phyloP scores from a whole-genome alignment of 1,284 basidiomycete genomes.

The Ganoderma leucocontextum region DNA sequence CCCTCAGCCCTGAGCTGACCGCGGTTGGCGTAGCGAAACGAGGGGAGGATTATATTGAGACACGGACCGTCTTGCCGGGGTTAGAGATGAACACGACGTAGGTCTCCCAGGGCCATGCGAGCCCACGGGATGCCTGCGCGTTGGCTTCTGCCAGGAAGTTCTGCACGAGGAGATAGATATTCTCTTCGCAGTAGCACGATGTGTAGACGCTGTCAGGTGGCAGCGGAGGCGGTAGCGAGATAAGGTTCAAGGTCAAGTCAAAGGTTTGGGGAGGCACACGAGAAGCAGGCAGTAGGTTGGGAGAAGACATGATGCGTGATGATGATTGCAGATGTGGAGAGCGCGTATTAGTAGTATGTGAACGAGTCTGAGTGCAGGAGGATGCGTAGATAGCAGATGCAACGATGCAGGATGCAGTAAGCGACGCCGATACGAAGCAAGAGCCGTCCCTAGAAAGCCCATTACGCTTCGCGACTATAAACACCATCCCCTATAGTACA shows the following conservation, averaged over 20 bases:
- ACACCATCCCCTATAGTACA: constrained; percentile 31
- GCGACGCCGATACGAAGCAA: constrained; percentile 27
- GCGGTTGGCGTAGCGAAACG: not conserved
- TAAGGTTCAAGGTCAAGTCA: constrained; percentile 8
- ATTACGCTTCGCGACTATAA: constrained; percentile 35
- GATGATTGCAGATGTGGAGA: constrained; percentile 26
- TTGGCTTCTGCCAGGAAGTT: constrained; percentile 46
- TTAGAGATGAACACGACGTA: constrained; percentile 77
- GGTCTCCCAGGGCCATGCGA: constrained; percentile 52
- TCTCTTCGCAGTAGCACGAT: constrained; percentile 74
- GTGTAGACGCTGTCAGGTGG: constrained; percentile 45
- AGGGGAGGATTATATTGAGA: not conserved
- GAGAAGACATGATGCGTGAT: constrained; percentile 21
- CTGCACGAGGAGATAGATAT: constrained; percentile 67
- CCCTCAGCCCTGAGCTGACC: not conserved
- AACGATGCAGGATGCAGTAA: constrained; percentile 16
- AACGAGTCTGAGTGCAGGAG: constrained; percentile 20
- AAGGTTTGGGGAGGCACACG: not conserved
- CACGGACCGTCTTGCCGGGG: constrained; percentile 57
- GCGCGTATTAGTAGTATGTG: constrained; percentile 9
- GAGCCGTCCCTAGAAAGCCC: constrained; percentile 14
- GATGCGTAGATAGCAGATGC: constrained; percentile 27
- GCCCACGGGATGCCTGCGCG: constrained; percentile 12
- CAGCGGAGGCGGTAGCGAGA: constrained; percentile 26
- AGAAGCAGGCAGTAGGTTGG: not conserved